A percentile compares a stretch with the other conserved stretches of the same genome.
phyloP scores from a whole-genome alignment of 1,139 yeast genomes.

The Blastobotrys illinoisensis region DNA sequence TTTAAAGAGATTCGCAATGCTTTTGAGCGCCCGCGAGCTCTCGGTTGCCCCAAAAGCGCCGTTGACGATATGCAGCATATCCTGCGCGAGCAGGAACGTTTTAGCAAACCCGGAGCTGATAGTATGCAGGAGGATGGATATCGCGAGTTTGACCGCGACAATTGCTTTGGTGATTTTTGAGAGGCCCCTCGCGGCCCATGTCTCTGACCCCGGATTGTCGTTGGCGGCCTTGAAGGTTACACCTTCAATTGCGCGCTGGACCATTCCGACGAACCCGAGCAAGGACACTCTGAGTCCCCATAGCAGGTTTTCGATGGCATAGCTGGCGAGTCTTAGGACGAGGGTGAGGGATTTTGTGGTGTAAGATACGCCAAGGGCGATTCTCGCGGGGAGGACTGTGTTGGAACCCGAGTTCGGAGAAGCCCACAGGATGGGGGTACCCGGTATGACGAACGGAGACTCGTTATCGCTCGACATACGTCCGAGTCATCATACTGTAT shows the following conservation, averaged over 20 bases:
- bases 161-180: slow-evolving; percentile 24
- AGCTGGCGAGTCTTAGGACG: slow-evolving; percentile 27
- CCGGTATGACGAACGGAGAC: background rate
- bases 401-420: background rate
- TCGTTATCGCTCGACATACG: background rate
- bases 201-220: slow-evolving; percentile 25
- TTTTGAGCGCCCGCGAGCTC: slow-evolving; percentile 29
- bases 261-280: slow-evolving; percentile 27
- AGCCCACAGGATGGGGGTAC: background rate
- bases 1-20: slow-evolving; percentile 27
- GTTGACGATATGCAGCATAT: slow-evolving; percentile 30
- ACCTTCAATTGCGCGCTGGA: slow-evolving; percentile 29
- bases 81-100: slow-evolving; percentile 28
- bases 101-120: slow-evolving; percentile 25
- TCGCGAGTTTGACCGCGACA: slow-evolving; percentile 28
- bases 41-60: slow-evolving; percentile 34
- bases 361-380: slow-evolving; percentile 13
- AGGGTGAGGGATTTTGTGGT: slow-evolving; percentile 28
- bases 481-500: background rate
- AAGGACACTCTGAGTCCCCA: slow-evolving; percentile 28
- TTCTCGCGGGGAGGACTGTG: background rate
- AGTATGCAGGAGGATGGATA: slow-evolving; percentile 30
- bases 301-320: slow-evolving; percentile 24
- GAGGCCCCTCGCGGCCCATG: slow-evolving; percentile 22
- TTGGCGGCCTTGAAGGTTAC: slow-evolving; percentile 28